Base-by-base conservation (phyloP, 768 basidiomycete species). In the Xerocomellus chrysenteron region DNA sequence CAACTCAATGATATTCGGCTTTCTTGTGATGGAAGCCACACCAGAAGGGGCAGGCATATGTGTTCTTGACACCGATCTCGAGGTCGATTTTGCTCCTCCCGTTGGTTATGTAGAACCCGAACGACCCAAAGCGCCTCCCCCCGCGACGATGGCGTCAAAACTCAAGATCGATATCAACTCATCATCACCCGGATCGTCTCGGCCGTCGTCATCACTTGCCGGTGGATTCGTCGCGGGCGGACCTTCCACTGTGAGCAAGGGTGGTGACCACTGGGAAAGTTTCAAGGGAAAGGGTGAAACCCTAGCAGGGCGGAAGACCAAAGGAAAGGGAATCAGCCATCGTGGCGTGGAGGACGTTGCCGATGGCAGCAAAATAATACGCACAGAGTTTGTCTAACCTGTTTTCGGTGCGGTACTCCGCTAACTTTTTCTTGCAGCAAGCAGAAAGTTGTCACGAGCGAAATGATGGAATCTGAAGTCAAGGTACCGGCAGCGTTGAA, bases 271-370 rank as follows among this genome's bases (percentile, higher is more conserved):
- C 50, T 93, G 92, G 89, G 97, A 98, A 73, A 92, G 88, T 59
- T 99, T 99, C 79, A 96, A 92, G 66, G 97, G 97, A 24, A 88
- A 86, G 60, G 97, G 97, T 26, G 90, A 97, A 73, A 94, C 94
- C 3, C 74, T 99, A 5, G 82, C 78, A 35, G 97, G 97, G 10
- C 82, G 95, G 61, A 91, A 88, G 76, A 95, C 96, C 36, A 98
- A 94, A 73, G 97, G 97, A 32, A 95, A 93, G 66, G 97, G 97
- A 2, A 85, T 94, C 61, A 87, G 84, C 62, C 87, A 88, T 62
- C 85, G 92, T 53, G 87, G 89, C 66, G 84, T 84, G 7, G 92
- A 98, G 65, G 82, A 86, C 47, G 86, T 93, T 9, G 75, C 88
- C 10, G 82, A 84, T 63, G 84, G 82, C 21, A 94, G 92, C 76